phyloP scores from a whole-genome alignment of 148 eudicot species.

The Dianthus caryophyllus region DNA sequence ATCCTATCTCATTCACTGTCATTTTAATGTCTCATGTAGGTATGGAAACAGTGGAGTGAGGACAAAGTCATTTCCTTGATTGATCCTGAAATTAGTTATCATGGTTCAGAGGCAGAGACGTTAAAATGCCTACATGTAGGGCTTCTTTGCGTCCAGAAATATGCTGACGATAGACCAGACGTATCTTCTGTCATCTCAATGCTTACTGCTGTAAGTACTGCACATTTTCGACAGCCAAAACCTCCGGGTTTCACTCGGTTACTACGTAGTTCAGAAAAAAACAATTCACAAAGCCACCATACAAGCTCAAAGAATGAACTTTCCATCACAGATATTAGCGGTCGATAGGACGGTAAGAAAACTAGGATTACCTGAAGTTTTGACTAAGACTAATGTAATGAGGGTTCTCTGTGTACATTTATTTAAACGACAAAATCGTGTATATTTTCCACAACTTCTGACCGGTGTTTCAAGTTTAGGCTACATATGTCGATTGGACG shows the following conservation, averaged over 20 bases:
- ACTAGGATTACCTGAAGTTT: not conserved
- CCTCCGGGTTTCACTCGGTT: conserved; percentile 31
- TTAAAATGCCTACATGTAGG: conserved; percentile 41
- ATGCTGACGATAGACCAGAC: conserved; percentile 39
- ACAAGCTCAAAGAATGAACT: conserved; percentile 8
- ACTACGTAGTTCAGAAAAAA: conserved; percentile 2
- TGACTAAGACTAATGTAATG: not conserved
- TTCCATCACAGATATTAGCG: conserved; percentile 12
- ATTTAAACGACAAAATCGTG: not conserved
- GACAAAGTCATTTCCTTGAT: conserved; percentile 25
- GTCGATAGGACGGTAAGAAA: not conserved
- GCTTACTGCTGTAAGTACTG: conserved; percentile 29
- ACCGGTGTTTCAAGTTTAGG: too few species aligned
- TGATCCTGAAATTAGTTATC: conserved; percentile 23
- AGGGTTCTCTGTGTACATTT: not conserved
- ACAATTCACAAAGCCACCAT: not conserved
- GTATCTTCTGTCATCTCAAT: conserved; percentile 34
- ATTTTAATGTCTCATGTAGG: conserved; percentile 26
- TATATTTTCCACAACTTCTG: not conserved
- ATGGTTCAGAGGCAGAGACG: conserved; percentile 20
- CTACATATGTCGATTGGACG: too few species aligned
- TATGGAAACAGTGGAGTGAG: conserved; percentile 53
- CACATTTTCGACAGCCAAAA: conserved; percentile 24
- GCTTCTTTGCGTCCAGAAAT: conserved; percentile 53
- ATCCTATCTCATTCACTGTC: not conserved